Conservation (phyloP, 371 early-diverging fungal species). For the Mucor plumbeus region DNA sequence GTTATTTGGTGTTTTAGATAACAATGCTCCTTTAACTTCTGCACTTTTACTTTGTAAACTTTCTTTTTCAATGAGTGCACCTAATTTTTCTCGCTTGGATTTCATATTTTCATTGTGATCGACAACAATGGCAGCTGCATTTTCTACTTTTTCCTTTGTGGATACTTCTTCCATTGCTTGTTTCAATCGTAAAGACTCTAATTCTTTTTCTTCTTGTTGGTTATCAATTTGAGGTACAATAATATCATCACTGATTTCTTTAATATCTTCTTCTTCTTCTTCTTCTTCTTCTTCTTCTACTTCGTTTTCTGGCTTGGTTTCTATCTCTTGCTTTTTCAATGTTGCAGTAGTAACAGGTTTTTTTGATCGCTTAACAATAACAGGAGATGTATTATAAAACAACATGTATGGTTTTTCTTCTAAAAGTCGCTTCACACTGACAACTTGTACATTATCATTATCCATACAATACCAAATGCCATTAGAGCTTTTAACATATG, state of each 20-base stretch:
- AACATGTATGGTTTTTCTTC: slow-evolving; percentile 80
- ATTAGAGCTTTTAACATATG: slow-evolving; percentile 78
- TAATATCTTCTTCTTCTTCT: slow-evolving; percentile 21
- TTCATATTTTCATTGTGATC: slow-evolving; percentile 56
- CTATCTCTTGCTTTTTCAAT: slow-evolving; percentile 16
- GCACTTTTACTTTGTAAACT: slow-evolving; percentile 45
- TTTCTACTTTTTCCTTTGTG: slow-evolving; percentile 38
- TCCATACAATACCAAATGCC: slow-evolving; percentile 89
- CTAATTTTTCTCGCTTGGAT: slow-evolving; percentile 60
- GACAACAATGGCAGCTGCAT: slow-evolving; percentile 51
- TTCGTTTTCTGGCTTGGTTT: slow-evolving; percentile 14
- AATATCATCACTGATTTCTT: slow-evolving; percentile 19
- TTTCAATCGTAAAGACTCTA: slow-evolving; percentile 29
- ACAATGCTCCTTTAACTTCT: slow-evolving; percentile 46
- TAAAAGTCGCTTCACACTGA: slow-evolving; percentile 74
- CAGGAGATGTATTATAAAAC: slow-evolving; percentile 65
- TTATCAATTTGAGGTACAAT: slow-evolving; percentile 7
- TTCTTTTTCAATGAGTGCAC: slow-evolving; percentile 57
- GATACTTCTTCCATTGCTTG: slow-evolving; percentile 46
- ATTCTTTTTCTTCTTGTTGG: slow-evolving; percentile 39
- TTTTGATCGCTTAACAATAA: slow-evolving; percentile 33
- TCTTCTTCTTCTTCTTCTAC: slow-evolving; percentile 16
- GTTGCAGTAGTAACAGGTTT: slow-evolving; percentile 13
- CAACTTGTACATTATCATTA: slow-evolving; percentile 73
- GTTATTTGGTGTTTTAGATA: slow-evolving; percentile 34